Evolutionary conservation across 208 protist species (phyloP).

Genomic region (Leishmania tarentolae): DNA sequence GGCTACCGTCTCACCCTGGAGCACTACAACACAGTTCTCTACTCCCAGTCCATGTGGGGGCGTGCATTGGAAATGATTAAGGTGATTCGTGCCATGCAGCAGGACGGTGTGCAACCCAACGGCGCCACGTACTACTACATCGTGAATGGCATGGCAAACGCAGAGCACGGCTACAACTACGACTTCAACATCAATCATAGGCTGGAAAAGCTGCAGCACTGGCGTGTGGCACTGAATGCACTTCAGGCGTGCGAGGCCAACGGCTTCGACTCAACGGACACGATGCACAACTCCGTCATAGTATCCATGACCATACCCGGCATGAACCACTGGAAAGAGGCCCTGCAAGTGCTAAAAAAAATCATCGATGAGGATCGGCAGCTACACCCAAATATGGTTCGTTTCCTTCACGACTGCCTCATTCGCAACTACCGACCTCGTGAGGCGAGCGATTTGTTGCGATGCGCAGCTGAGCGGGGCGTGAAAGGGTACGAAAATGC

Average conservation of each 20-base stretch:
- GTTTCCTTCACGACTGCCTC: conserved; percentile 88
- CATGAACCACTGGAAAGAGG: conserved; percentile 87
- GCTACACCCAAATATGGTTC: conserved; percentile 86
- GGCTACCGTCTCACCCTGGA: conserved; percentile 85
- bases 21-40: conserved; percentile 93
- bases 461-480: conserved; percentile 66
- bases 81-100: conserved; percentile 88
- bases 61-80: conserved; percentile 88
- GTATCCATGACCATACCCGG: conserved; percentile 88
- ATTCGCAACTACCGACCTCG: conserved; percentile 80
- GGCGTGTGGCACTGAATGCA: conserved; percentile 87
- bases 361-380: conserved; percentile 81
- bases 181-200: conserved; percentile 91
- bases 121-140: conserved; percentile 93
- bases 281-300: conserved; percentile 92
- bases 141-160: conserved; percentile 92
- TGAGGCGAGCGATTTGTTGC: conserved; percentile 80
- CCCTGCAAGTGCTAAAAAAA: conserved; percentile 64
- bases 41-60: conserved; percentile 90
- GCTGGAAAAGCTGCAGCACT: conserved; percentile 90
- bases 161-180: conserved; percentile 90
- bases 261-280: conserved; percentile 90
- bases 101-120: conserved; percentile 88
- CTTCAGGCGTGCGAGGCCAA: conserved; percentile 87
- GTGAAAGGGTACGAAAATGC: conserved; percentile 82